Evolutionary conservation across 345 rosid genomes (phyloP).

Genomic region (Dipteronia dyeriana): DNA sequence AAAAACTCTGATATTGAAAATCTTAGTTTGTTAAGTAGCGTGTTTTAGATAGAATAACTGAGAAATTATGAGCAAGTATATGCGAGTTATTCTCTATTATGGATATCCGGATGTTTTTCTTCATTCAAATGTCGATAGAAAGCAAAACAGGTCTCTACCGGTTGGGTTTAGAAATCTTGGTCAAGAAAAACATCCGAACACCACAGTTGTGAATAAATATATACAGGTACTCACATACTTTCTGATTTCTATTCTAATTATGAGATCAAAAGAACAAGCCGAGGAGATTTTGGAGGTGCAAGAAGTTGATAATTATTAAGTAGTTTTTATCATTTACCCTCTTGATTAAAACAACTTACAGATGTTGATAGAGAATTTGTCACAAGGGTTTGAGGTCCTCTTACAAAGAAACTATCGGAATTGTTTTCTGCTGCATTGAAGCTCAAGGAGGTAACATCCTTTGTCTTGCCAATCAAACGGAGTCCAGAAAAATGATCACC

Average conservation of each 20-base stretch:
- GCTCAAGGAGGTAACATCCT: conserved; percentile 42
- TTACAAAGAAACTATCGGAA: conserved; percentile 77
- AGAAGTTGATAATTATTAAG: conserved; percentile 16
- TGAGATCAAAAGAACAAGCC: neutral
- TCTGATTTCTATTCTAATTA: neutral
- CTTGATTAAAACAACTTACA: conserved; percentile 55
- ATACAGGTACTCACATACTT: neutral
- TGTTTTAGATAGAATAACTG: neutral
- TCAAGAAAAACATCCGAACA: neutral
- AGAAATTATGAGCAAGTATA: neutral
- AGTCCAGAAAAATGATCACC: conserved; percentile 77
- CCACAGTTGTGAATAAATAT: neutral
- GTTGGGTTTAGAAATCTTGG: neutral
- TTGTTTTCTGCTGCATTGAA: conserved; percentile 37
- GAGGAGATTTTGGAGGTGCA: neutral
- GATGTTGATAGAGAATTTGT: conserved; percentile 45
- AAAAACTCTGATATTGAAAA: neutral
- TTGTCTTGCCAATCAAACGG: conserved; percentile 37
- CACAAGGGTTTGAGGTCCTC: conserved; percentile 74
- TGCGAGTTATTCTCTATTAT: neutral
- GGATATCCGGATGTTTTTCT: neutral
- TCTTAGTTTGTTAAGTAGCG: neutral
- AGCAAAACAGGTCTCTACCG: neutral
- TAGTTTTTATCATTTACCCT: conserved; percentile 46
- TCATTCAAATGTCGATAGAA: neutral